Percentiles rank a stretch among this genome's conserved stretches.
These are phyloP conservation scores for Leccinum variicolor DNA, from an alignment of 768 basidiomycete genomes.

Conservation along the genomic window DNA sequence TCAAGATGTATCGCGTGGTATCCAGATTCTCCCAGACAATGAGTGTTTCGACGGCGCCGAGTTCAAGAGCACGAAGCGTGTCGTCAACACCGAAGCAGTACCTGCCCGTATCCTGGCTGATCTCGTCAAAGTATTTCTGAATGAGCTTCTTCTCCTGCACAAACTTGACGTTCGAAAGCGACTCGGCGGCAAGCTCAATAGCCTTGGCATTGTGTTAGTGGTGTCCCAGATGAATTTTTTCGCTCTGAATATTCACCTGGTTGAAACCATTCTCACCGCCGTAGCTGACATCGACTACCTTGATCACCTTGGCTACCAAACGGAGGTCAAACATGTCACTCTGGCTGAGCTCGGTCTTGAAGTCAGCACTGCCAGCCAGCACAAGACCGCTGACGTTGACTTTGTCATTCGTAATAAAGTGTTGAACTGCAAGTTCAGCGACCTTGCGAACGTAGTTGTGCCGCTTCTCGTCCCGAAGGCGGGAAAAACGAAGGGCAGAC, in stretches of 20 bases:
- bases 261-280: conserved; percentile 99
- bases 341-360: conserved; percentile 96
- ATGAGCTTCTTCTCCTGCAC: conserved; percentile 99
- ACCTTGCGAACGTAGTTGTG: conserved; percentile 99
- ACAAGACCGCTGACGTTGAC: conserved; percentile 97
- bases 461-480: conserved; percentile 97
- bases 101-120: conserved; percentile 93
- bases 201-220: conserved; percentile 48
- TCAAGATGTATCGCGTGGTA: conserved; percentile 79
- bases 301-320: conserved; percentile 88
- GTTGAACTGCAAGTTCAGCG: conserved; percentile 93
- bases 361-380: conserved; percentile 94
- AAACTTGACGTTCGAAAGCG: conserved; percentile 97
- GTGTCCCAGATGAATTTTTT: neutral
- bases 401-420: conserved; percentile 97
- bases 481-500: conserved; percentile 98
- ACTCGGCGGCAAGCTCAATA: conserved; percentile 94
- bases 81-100: conserved; percentile 99
- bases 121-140: conserved; percentile 98
- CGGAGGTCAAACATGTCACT: conserved; percentile 95
- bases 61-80: conserved; percentile 92
- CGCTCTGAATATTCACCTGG: conserved; percentile 54
- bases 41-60: conserved; percentile 94
- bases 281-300: conserved; percentile 97
- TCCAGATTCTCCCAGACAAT: conserved; percentile 99